Conservation (phyloP, 306 rosid genomes). For the Hippophae rhamnoides region DNA sequence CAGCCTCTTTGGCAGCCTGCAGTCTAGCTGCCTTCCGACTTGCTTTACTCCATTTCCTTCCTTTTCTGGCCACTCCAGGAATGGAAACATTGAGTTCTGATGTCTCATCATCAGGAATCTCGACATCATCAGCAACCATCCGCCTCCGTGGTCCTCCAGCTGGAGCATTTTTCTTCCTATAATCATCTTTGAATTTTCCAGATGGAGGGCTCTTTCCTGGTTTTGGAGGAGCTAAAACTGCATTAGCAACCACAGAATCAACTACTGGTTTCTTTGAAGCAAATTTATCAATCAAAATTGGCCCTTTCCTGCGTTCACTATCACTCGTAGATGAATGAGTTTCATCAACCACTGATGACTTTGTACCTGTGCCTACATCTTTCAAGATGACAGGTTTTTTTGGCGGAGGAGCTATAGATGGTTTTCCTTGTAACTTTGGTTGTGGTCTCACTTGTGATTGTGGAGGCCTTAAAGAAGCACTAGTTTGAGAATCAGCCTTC, state of each 20-base stretch:
- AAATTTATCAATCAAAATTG: conserved; percentile 84
- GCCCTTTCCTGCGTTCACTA: conserved; percentile 47
- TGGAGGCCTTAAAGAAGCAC: conserved; percentile 29
- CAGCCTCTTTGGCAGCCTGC: conserved; percentile 93
- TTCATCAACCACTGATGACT: conserved; percentile 16
- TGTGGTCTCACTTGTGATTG: conserved; percentile 51
- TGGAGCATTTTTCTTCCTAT: conserved; percentile 52
- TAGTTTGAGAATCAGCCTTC: conserved; percentile 30
- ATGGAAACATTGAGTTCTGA: conserved; percentile 64
- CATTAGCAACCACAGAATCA: conserved; percentile 57
- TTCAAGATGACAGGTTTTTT: conserved; percentile 69
- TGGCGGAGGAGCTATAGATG: conserved; percentile 52
- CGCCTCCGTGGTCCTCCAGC: conserved; percentile 61
- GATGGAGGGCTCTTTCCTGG: conserved; percentile 71
- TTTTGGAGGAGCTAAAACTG: conserved; percentile 63
- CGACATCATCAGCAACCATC: conserved; percentile 32
- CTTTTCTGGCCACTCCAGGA: conserved; percentile 71
- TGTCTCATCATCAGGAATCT: conserved; percentile 49
- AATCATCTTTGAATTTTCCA: conserved; percentile 62
- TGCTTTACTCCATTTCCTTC: conserved; percentile 98
- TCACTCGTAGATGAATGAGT: conserved; percentile 25
- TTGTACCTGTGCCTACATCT: conserved; percentile 58
- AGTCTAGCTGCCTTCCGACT: conserved; percentile 92
- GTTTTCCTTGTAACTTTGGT: conserved; percentile 59
- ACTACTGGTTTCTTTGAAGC: conserved; percentile 67